Conservation (phyloP, 2,329 filamentous ascomycete species). For the Orbilia quercus region DNA sequence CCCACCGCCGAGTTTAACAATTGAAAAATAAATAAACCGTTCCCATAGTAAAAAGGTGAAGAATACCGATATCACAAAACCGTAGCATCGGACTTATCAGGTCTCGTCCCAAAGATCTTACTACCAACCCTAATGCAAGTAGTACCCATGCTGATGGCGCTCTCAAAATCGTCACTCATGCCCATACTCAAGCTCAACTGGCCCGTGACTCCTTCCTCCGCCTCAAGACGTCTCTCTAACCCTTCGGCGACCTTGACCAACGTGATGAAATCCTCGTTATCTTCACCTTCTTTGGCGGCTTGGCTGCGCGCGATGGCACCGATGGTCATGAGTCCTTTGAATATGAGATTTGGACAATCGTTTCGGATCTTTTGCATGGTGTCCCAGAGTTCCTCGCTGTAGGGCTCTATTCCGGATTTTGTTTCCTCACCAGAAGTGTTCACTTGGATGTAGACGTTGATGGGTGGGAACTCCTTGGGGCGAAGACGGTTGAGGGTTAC, state of each 20-base stretch:
- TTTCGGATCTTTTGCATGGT: constrained; percentile 67
- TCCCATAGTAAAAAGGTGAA: too few species aligned
- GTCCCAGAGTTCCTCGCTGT: constrained; percentile 41
- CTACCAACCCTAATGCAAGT: constrained; percentile 91
- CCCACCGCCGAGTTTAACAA: too few species aligned
- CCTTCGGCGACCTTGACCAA: constrained; percentile 35
- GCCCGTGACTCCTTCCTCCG: constrained; percentile 40
- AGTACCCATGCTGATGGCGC: constrained; percentile 83
- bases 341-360: constrained; percentile 76
- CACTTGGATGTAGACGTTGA: constrained; percentile 88
- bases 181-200: constrained; percentile 47
- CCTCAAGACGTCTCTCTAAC: constrained; percentile 55
- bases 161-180: constrained; percentile 94
- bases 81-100: constrained; percentile 77
- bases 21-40: too few species aligned
- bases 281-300: constrained; percentile 53
- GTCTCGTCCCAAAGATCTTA: constrained; percentile 89
- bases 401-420: constrained; percentile 32
- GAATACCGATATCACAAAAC: constrained; percentile 5
- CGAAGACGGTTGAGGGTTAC: constrained; percentile 81
- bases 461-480: constrained; percentile 63
- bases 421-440: constrained; percentile 77
- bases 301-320: constrained; percentile 50
- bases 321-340: constrained; percentile 66
- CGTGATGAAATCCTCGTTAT: constrained; percentile 53